These are phyloP conservation scores for Diplogelasinospora grovesii DNA, from an alignment of 495 filamentous ascomycete species.

Conservation along the genomic window DNA sequence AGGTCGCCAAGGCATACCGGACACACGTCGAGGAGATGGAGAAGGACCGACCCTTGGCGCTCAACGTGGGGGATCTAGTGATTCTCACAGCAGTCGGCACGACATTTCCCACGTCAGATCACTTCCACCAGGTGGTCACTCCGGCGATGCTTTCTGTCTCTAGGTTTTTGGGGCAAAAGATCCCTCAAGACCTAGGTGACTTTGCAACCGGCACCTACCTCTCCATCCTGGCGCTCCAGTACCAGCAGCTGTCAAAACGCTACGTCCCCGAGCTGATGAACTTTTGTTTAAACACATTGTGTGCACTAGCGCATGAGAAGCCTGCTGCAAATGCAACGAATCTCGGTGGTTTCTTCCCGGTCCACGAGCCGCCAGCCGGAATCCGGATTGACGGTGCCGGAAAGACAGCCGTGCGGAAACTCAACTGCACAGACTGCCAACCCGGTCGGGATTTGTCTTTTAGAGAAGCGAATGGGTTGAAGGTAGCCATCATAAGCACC, in stretches of 20 bases:
- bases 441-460: slow-evolving; percentile 12
- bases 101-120: slow-evolving; percentile 91
- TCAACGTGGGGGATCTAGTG: slow-evolving; percentile 68
- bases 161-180: slow-evolving; percentile 72
- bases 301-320: slow-evolving; percentile 53
- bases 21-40: slow-evolving; percentile 60
- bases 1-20: slow-evolving; percentile 71
- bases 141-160: slow-evolving; percentile 77
- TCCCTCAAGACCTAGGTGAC: slow-evolving; percentile 55
- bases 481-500: slow-evolving; percentile 53
- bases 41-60: slow-evolving; percentile 49
- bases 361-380: slow-evolving; percentile 48
- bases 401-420: slow-evolving; percentile 30
- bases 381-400: slow-evolving; percentile 43
- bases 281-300: slow-evolving; percentile 72
- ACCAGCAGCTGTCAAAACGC: slow-evolving; percentile 72
- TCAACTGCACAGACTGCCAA: slow-evolving; percentile 49
- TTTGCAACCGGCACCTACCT: slow-evolving; percentile 72
- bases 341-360: slow-evolving; percentile 59
- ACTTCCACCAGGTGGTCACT: slow-evolving; percentile 90
- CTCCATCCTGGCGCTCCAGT: slow-evolving; percentile 67
- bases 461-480: slow-evolving; percentile 38
- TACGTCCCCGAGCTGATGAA: slow-evolving; percentile 84
- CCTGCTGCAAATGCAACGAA: slow-evolving; percentile 30
- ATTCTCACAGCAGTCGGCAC: slow-evolving; percentile 74